A percentile compares a stretch with the other conserved stretches of the same genome.
Conservation (phyloP, 306 rosid genomes). For the Prunus fruticosa region DNA sequence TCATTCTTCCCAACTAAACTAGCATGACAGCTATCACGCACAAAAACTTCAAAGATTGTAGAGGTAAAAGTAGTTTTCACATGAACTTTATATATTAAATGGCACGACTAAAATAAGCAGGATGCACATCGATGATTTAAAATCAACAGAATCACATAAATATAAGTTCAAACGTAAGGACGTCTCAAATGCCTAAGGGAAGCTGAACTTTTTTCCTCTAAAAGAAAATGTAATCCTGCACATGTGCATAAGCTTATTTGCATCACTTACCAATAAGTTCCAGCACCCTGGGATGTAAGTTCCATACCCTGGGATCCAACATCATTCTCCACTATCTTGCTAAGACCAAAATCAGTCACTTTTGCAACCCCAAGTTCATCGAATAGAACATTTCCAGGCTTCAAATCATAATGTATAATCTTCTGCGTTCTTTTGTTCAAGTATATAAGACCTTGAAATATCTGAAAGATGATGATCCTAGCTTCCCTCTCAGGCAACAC, state of each 20-base stretch:
- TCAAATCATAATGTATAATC: constrained; percentile 95
- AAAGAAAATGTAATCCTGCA: background rate
- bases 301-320: constrained; percentile 99
- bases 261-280: constrained; percentile 89
- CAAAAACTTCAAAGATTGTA: background rate
- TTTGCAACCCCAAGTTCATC: constrained; percentile 94
- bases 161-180: background rate
- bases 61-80: background rate
- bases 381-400: constrained; percentile 98
- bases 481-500: constrained; percentile 94
- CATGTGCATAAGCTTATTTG: constrained; percentile 12
- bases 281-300: constrained; percentile 99
- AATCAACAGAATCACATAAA: background rate
- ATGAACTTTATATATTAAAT: background rate
- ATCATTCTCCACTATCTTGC: constrained; percentile 95
- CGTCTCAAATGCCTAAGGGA: background rate
- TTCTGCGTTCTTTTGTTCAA: constrained; percentile 88
- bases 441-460: constrained; percentile 92
- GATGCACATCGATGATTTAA: background rate
- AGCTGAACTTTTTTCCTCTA: background rate
- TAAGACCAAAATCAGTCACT: constrained; percentile 99
- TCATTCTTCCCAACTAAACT: background rate
- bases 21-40: background rate
- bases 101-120: background rate
- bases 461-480: constrained; percentile 81